Evolutionary conservation across 2,329 filamentous ascomycete species (phyloP).

Genomic region (Ilyonectria robusta): DNA sequence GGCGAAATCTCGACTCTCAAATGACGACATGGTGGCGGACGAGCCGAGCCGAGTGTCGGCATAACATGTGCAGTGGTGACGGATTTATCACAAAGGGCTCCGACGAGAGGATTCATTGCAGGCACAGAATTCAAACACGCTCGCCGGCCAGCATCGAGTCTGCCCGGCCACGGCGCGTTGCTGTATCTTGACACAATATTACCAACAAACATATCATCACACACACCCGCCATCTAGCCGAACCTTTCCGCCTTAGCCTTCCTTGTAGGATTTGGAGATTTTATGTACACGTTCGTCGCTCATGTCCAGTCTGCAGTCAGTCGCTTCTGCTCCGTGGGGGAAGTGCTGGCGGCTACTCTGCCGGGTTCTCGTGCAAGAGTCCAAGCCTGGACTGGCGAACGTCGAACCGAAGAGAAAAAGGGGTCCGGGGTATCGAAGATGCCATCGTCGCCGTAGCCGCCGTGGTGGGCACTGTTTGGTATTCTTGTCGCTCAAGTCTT

Average conservation of each 20-base stretch:
- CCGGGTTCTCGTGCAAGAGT: slow-evolving; percentile 7
- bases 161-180: slow-evolving; percentile 22
- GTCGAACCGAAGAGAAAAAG: slow-evolving; percentile 35
- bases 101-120: not conserved
- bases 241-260: slow-evolving; percentile 25
- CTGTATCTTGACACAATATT: slow-evolving; percentile 41
- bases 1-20: not conserved
- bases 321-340: slow-evolving; percentile 14
- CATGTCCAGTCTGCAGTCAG: slow-evolving; percentile 15
- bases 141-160: slow-evolving; percentile 15
- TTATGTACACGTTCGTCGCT: slow-evolving; percentile 43
- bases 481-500: slow-evolving; percentile 23
- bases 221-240: slow-evolving; percentile 38
- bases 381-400: slow-evolving; percentile 17
- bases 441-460: slow-evolving; percentile 15
- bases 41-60: not conserved
- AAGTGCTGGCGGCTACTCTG: not conserved
- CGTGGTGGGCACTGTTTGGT: slow-evolving; percentile 9
- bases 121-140: slow-evolving; percentile 21
- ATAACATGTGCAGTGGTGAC: too few relatives aligned
- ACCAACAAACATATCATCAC: slow-evolving; percentile 45
- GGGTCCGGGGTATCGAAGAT: slow-evolving; percentile 32
- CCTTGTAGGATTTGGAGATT: slow-evolving; percentile 41
- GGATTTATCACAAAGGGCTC: not conserved
- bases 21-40: not conserved